Evolutionary conservation across 164 flowering plant genomes (phyloP).

Genomic region (Nymphaea colorata): DNA sequence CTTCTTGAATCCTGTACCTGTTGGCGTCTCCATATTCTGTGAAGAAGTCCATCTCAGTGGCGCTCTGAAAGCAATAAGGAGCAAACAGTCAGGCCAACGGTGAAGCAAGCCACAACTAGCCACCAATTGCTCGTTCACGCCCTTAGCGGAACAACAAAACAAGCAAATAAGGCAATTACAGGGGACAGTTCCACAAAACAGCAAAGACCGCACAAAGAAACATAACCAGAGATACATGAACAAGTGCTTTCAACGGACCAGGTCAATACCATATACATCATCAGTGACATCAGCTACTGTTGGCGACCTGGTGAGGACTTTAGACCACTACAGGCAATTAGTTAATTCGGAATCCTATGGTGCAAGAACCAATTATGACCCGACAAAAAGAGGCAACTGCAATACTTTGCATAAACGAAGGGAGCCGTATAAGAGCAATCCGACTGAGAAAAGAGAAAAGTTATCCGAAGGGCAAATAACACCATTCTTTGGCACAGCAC

Average conservation of each 20-base stretch:
- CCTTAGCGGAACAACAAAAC: neutral
- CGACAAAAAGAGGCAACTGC: neutral
- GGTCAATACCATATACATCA: neutral
- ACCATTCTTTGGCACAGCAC: neutral
- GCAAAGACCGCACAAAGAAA: neutral
- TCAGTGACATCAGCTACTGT: neutral
- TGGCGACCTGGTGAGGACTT: neutral
- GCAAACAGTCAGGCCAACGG: neutral
- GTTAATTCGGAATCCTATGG: neutral
- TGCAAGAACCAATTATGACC: neutral
- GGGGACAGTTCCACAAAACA: neutral
- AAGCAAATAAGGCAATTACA: neutral
- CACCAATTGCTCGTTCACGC: neutral
- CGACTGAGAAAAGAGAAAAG: neutral
- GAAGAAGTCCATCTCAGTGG: conserved; percentile 13
- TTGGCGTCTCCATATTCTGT: conserved; percentile 13
- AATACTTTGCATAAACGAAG: neutral
- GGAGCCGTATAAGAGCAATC: neutral
- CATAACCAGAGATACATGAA: neutral
- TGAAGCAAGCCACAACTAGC: neutral
- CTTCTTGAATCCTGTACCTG: conserved; percentile 12
- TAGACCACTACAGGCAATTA: neutral
- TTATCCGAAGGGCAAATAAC: neutral
- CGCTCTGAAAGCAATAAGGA: conserved; percentile 3
- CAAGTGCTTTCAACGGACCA: neutral